Evolutionary conservation across 2,329 filamentous ascomycete species (phyloP).

Genomic region (Apiospora rasikravindrae): DNA sequence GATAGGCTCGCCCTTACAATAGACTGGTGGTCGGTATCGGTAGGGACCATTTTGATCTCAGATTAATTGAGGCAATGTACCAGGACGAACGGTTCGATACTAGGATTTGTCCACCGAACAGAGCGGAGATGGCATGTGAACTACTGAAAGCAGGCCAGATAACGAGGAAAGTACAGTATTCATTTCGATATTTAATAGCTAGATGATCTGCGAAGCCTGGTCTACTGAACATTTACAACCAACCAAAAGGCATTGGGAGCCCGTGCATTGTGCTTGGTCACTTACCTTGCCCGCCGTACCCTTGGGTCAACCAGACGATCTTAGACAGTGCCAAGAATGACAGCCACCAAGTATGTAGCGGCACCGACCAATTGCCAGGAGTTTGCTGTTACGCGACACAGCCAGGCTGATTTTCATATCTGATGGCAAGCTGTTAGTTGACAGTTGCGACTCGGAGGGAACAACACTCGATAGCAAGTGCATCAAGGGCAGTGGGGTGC

Average conservation of each 20-base stretch:
- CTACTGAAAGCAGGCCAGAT: no score
- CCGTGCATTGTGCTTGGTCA: neutral
- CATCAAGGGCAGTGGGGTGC: neutral
- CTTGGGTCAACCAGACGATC: neutral
- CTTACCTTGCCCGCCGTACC: neutral
- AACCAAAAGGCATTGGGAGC: neutral
- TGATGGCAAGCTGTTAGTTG: neutral
- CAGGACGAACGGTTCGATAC: neutral
- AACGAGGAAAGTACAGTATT: no score
- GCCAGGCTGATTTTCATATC: neutral
- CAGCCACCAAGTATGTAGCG: neutral
- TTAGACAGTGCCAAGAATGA: neutral
- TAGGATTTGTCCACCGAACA: neutral
- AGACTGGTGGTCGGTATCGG: no score
- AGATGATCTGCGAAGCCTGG: neutral
- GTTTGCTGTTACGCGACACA: neutral
- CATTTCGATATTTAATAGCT: neutral
- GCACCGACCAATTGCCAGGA: neutral
- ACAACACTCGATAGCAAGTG: neutral
- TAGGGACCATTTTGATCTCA: no score
- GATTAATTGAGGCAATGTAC: neutral
- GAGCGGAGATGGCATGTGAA: neutral
- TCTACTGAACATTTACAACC: neutral
- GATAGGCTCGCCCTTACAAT: neutral
- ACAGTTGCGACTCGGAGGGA: neutral